phyloP scores from a whole-genome alignment of 2,329 filamentous ascomycete genomes.

The Fusarium bulbicola region DNA sequence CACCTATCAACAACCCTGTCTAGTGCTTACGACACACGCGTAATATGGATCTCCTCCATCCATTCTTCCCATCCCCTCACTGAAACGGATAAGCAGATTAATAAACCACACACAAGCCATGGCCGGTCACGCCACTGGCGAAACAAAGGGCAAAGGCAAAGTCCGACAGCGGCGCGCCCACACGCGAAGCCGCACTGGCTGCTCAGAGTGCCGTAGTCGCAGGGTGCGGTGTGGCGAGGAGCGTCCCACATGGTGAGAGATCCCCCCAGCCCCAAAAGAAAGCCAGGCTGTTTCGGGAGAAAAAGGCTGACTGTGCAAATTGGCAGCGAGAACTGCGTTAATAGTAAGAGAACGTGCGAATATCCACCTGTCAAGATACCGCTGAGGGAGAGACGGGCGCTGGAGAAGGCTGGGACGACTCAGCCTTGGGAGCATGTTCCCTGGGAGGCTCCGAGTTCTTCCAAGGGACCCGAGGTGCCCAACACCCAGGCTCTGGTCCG shows the following conservation, averaged over 20 bases:
- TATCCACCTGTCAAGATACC: conserved; percentile 11
- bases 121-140: not conserved
- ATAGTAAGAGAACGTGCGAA: not conserved
- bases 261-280: not conserved
- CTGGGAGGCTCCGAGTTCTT: not conserved
- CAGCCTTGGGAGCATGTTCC: conserved; percentile 1
- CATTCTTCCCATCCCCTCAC: not conserved
- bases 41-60: not conserved
- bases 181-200: conserved; percentile 12
- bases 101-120: not conserved
- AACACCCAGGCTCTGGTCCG: not conserved
- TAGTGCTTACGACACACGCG: conserved; percentile 4
- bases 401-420: conserved; percentile 3
- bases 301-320: not conserved
- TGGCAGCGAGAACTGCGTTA: conserved; percentile 4
- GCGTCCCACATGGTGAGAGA: conserved; percentile 12
- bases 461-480: not conserved
- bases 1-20: not conserved
- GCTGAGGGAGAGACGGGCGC: conserved; percentile 4
- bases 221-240: conserved; percentile 18
- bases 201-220: conserved; percentile 12
- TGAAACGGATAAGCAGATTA: not conserved
- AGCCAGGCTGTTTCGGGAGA: too few species aligned
- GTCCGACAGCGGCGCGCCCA: conserved; percentile 7
- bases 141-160: not conserved